Evolutionary conservation across 2,329 filamentous ascomycete species (phyloP), one percentile per base, ranked within the genome.

Genomic region (Pyricularia sp.): DNA sequence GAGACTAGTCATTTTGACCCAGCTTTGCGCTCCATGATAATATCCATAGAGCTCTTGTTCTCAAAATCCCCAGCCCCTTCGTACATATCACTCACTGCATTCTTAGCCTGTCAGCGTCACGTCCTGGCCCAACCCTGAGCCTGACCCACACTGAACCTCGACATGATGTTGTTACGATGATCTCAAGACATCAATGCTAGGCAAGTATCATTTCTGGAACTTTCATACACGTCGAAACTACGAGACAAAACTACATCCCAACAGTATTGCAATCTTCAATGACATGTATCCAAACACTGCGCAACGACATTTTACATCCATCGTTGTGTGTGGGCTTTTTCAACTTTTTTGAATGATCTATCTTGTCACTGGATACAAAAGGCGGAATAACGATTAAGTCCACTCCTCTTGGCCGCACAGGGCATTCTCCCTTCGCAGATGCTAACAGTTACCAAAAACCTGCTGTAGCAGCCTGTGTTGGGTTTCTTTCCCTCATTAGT

Each of bases 401-500:
- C 85, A 88, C 81, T 87, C 89, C 88, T 84, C 83, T 84, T 85
- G 83, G 84, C 82, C 86, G 83, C 86, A 94, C 93, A 97, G 92
- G 93, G 93, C 93, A 92, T 97, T 97, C 93, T 92, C 93, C 91
- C 88, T 79, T 77, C 75, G 76, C 73, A 70, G 70, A 63, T 66
- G 65, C 68, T 64, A 66, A 69, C 66, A 62, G 61, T 68, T 24
- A 13, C 53, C 49, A 57, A 57, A 57, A 26, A 30, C 55, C 61
- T 66, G 65, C 66, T 65, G 68, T 67, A 57, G 63, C 69, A 75
- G 75, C 76, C 78, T 76, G 75, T 75, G 73, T 77, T 76, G 84
- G 91, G 88, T 96, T 92, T 97, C 93, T 97, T 97, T 97, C 93
- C 93, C 92, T 97, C 93, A 89, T 97, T 83, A 97, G 92, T 88